These are phyloP conservation scores for Saturnispora gosingensis DNA, from an alignment of 805 yeast species.

Conservation along the genomic window DNA sequence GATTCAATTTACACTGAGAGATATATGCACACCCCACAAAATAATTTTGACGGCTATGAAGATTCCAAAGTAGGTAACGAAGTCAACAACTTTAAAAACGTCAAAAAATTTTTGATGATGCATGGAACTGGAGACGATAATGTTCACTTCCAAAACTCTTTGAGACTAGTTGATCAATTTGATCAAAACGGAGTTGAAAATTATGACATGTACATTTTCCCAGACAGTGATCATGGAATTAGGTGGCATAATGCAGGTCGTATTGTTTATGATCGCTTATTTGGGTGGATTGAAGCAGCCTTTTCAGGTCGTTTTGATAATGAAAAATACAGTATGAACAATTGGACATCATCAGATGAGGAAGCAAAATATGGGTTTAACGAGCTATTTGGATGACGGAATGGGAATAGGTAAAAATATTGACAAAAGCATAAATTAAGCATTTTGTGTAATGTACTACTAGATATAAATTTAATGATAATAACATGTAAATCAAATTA, in stretches of 20 bases:
- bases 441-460: background rate
- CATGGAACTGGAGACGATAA: constrained; percentile 98
- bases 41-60: constrained; percentile 56
- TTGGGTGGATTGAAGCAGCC: constrained; percentile 57
- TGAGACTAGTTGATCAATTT: constrained; percentile 66
- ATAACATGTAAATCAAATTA: background rate
- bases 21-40: constrained; percentile 78
- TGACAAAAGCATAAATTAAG: background rate
- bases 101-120: constrained; percentile 70
- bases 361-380: constrained; percentile 6
- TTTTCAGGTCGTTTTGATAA: constrained; percentile 39
- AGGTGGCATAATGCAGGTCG: constrained; percentile 61
- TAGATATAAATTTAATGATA: background rate
- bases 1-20: constrained; percentile 94
- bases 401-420: background rate
- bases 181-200: constrained; percentile 72
- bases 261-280: constrained; percentile 60
- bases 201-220: constrained; percentile 69
- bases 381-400: constrained; percentile 17
- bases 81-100: constrained; percentile 44
- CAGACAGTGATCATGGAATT: constrained; percentile 72
- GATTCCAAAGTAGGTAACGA: constrained; percentile 51
- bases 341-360: background rate
- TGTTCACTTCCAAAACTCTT: constrained; percentile 87
- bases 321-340: background rate